Evolutionary conservation across 2,329 filamentous ascomycete species (phyloP).

Genomic region (Ophiostoma tasmaniense): DNA sequence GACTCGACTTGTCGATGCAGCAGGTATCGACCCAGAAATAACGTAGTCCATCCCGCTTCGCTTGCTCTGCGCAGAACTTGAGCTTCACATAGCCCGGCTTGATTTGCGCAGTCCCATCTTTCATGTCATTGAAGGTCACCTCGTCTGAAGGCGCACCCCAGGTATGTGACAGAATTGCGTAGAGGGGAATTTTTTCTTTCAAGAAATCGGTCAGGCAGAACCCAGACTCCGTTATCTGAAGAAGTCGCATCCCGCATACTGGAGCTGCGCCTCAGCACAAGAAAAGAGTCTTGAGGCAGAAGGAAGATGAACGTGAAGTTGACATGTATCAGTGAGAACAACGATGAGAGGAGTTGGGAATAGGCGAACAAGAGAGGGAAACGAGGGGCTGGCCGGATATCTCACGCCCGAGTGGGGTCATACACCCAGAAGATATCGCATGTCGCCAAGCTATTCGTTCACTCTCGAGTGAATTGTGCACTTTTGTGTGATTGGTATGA

Average conservation of each 20-base stretch:
- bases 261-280: neutral
- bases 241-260: neutral
- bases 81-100: neutral
- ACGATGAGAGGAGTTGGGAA: neutral
- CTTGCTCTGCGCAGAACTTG: neutral
- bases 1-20: neutral
- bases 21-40: constrained; percentile 1
- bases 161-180: neutral
- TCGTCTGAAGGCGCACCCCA: neutral
- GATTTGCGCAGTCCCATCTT: neutral
- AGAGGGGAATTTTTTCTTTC: neutral
- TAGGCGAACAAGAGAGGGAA: neutral
- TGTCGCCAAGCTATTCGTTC: no score
- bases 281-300: neutral
- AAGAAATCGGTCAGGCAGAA: neutral
- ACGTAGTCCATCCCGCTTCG: neutral
- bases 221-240: neutral
- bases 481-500: no score
- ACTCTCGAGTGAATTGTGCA: no score
- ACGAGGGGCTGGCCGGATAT: neutral
- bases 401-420: neutral
- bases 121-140: neutral
- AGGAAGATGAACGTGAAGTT: neutral
- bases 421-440: neutral
- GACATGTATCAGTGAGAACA: neutral